Percentiles rank a stretch among this genome's conserved stretches.
phyloP scores from a whole-genome alignment of 2,329 filamentous ascomycete species.

The Epichloe brachyelytri region DNA sequence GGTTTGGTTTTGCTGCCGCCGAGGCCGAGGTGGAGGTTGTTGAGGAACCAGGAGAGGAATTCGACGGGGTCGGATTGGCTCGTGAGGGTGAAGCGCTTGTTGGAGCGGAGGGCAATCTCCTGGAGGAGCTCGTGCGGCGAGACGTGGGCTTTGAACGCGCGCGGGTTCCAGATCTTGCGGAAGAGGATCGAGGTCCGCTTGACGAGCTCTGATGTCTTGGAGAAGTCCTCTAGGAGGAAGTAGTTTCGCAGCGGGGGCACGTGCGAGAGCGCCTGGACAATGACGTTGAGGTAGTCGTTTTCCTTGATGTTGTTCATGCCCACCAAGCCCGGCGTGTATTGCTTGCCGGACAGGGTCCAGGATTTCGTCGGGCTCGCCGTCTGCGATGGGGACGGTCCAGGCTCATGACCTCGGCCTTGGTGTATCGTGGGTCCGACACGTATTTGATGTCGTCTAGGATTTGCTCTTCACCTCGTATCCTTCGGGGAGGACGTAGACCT shows the following conservation, averaged over 20 bases:
- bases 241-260: conserved; percentile 82
- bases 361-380: not conserved
- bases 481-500: conserved; percentile 84
- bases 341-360: conserved; percentile 60
- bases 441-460: conserved; percentile 97
- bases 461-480: conserved; percentile 94
- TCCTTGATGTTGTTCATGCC: conserved; percentile 99
- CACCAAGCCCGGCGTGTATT: conserved; percentile 88
- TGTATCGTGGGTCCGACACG: conserved; percentile 83
- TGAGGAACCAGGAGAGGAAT: conserved; percentile 94
- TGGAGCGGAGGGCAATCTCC: conserved; percentile 80
- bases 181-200: conserved; percentile 81
- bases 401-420: conserved; percentile 63
- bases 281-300: conserved; percentile 95
- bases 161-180: conserved; percentile 95
- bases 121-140: conserved; percentile 95
- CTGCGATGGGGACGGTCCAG: conserved; percentile 46
- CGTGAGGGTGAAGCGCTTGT: conserved; percentile 84
- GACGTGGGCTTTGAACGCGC: conserved; percentile 91
- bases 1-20: conserved; percentile 83
- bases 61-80: conserved; percentile 91
- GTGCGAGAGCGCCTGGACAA: conserved; percentile 84
- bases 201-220: conserved; percentile 60
- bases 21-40: conserved; percentile 83
- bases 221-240: conserved; percentile 76